phyloP scores from a whole-genome alignment of 768 basidiomycete genomes.

The Suillus spraguei region DNA sequence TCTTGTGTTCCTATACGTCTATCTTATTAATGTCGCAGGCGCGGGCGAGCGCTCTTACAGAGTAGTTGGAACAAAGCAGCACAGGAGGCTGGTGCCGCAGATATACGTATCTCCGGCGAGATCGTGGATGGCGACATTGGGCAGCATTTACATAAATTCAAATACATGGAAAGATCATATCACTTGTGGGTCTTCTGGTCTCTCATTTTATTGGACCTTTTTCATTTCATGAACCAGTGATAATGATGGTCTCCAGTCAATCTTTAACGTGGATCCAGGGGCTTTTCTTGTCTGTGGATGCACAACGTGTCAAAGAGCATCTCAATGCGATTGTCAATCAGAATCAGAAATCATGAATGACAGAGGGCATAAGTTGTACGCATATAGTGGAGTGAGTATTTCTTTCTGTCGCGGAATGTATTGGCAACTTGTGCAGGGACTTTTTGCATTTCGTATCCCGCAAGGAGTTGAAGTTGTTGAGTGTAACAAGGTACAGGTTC shows the following conservation, averaged over 20 bases:
- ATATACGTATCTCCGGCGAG: conserved; percentile 35
- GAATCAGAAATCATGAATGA: conserved; percentile 41
- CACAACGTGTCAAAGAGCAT: conserved; percentile 33
- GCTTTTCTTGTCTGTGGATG: conserved; percentile 51
- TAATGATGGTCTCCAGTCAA: conserved; percentile 15
- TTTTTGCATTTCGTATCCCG: conserved; percentile 46
- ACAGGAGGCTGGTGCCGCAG: conserved; percentile 29
- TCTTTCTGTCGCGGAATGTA: not conserved
- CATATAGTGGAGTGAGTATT: conserved; percentile 46
- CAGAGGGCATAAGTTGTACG: conserved; percentile 33
- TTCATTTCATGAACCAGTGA: conserved; percentile 15
- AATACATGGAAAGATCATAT: conserved; percentile 57
- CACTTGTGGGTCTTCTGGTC: conserved; percentile 41
- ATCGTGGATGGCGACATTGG: conserved; percentile 45
- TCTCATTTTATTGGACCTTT: conserved; percentile 10
- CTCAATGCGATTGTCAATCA: conserved; percentile 51
- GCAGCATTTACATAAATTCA: conserved; percentile 42
- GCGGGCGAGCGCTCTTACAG: conserved; percentile 30
- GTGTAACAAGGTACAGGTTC: conserved; percentile 56
- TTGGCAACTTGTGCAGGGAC: conserved; percentile 39
- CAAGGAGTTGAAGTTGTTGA: conserved; percentile 59
- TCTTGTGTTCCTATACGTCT: not conserved
- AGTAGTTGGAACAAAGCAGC: conserved; percentile 34
- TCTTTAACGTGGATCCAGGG: conserved; percentile 30
- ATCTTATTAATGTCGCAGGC: not conserved